These are phyloP conservation scores for Citrullus mucosospermus DNA, from an alignment of 306 rosid species.

Conservation along the genomic window DNA sequence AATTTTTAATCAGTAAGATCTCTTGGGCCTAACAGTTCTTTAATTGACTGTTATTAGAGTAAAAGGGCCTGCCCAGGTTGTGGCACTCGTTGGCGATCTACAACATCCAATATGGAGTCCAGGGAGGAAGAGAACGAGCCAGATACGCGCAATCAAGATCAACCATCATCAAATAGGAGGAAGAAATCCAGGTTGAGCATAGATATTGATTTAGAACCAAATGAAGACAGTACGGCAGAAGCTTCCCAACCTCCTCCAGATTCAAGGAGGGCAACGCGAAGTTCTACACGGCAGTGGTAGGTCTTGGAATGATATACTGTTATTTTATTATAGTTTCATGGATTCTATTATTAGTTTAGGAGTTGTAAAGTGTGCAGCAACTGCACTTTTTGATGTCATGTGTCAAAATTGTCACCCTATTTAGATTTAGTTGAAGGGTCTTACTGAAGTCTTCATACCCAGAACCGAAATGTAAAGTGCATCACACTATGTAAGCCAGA, in stretches of 20 bases:
- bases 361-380: background rate
- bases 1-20: background rate
- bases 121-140: conserved; percentile 21
- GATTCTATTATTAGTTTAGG: background rate
- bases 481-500: background rate
- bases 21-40: background rate
- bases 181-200: conserved; percentile 20
- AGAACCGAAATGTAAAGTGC: background rate
- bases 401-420: background rate
- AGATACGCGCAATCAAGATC: conserved; percentile 20
- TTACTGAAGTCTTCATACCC: background rate
- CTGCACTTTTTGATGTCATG: background rate
- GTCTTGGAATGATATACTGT: background rate
- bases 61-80: conserved; percentile 58
- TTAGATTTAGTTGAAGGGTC: background rate
- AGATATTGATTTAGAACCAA: conserved; percentile 18
- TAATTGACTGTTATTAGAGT: conserved; percentile 25
- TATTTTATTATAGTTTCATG: background rate
- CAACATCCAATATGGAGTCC: conserved; percentile 33
- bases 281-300: conserved; percentile 2
- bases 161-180: conserved; percentile 20
- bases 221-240: conserved; percentile 21
- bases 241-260: conserved; percentile 12
- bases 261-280: conserved; percentile 27
- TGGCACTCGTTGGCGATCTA: conserved; percentile 41